Base-by-base conservation (phyloP, 2,329 filamentous ascomycete genomes). In the Exophiala mesophila region DNA sequence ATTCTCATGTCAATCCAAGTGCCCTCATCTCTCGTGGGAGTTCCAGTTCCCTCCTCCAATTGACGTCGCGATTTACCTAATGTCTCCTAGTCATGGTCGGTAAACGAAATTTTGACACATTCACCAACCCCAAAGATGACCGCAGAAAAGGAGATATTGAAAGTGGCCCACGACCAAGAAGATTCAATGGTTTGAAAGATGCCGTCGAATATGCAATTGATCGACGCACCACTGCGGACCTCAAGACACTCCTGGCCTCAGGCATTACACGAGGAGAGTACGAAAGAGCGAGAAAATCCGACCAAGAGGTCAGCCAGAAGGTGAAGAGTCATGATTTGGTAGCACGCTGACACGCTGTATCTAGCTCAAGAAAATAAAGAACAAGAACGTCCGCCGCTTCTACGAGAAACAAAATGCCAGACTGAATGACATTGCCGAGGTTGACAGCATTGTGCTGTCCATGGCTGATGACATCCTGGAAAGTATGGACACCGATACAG, bases 391-490 rank as follows among this genome's bases (percentile, higher is more conserved):
- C n/a, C 63, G 70, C 12, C 50, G 58, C 3, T 80, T 76, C 53
- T 80, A 79, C 58, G 64, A 73, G 48, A 62, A 63, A 10, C 75
- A 78, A 53, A 80, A 80, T 48, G 61, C 66, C 7, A 60, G 68
- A 1, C 56, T 79, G 8, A 73, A 78, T 47, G 74, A 77, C 49
- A 78, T 74, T 76, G 59, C 76, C 8, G 74, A 79, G 56, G 73
- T 79, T 23, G 76, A 79, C 57, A 70, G 73, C 24, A 64, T 78
- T 5, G 76, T 80, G 31, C 69, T 68, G 48, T 67, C 69, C 17
- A 65, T 79, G 28, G 72, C 76, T 8, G 75, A 78, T 53, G 74
- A 79, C 52, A 70, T 80, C 5, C 63, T 80, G n/a, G 77, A 80
- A 44, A 73, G 69, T 30, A 77, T 80, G 68, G 68, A 76, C 46